These are phyloP conservation scores for Coniochaeta pulveracea DNA, from an alignment of 2,329 filamentous ascomycete species.

Conservation along the genomic window DNA sequence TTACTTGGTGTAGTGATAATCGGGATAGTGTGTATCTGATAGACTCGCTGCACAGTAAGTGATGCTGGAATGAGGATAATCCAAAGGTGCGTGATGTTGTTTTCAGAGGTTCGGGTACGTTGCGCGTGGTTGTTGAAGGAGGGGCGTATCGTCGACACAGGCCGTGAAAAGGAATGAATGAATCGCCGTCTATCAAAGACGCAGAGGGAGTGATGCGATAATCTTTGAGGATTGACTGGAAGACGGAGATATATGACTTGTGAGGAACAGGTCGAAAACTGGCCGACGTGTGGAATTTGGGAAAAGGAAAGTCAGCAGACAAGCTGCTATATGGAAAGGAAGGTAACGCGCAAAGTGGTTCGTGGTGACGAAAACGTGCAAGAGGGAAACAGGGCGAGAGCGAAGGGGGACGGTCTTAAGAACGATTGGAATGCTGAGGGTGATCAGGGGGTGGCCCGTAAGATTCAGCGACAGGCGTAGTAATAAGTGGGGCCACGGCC, in stretches of 20 bases:
- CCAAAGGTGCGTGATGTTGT: constrained; percentile 3
- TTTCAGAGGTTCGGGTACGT: constrained; percentile 4
- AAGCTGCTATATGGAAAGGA: constrained; percentile 3
- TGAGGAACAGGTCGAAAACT: constrained; percentile 9
- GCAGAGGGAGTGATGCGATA: constrained; percentile 27
- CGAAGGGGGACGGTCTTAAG: constrained; percentile 1
- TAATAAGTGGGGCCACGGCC: not conserved
- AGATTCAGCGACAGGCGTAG: not conserved
- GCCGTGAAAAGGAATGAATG: constrained; percentile 11
- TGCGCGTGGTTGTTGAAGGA: constrained; percentile 10
- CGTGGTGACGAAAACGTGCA: constrained; percentile 2
- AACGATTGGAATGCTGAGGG: not conserved
- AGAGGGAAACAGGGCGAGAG: not conserved
- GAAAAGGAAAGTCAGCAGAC: constrained; percentile 4
- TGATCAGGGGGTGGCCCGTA: constrained; percentile 1
- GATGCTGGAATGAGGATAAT: not conserved
- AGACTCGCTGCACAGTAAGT: constrained; percentile 7
- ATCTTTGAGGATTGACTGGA: constrained; percentile 9
- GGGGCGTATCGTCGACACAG: constrained; percentile 8
- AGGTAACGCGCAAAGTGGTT: constrained; percentile 2
- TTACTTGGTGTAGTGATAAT: not conserved
- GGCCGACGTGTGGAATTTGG: constrained; percentile 4
- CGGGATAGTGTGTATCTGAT: not conserved
- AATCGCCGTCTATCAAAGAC: constrained; percentile 41
- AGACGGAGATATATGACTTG: constrained; percentile 7